Evolutionary conservation across 306 rosid genomes (phyloP), one percentile per base, ranked within the genome.

Genomic region (Trichosanthes truncata): DNA sequence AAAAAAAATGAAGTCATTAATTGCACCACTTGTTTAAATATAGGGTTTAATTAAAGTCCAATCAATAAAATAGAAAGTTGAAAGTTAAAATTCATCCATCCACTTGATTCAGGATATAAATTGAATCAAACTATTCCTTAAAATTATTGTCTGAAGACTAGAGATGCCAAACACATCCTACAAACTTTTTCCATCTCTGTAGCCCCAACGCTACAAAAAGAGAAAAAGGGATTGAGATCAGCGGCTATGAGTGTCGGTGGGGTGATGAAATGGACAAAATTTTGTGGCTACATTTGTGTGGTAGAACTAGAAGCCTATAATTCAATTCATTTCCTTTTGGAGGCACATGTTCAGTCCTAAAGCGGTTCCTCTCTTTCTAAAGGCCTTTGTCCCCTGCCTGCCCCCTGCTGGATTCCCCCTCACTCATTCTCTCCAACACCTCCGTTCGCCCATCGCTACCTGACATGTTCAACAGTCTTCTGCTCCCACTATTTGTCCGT

Each of bases 161-260:
- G 61, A 20, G 62, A 56, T 2, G 12, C 31, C 62, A 56, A 55
- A 56, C 26, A 56, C 13, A 7, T 7, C 26, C 62, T n/a, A 21
- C 62, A 21, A 56, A 56, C 43, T 31, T 65, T 35, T 35, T 4
- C 13, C 3, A 17, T 8, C 5, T 8, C 18, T 62, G n/a, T 31
- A 65, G 46, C 23, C 45, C 46, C 25, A 61, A 65, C 11, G 46
- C 46, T 65, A 68, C 1, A 65, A 67, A 38, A 68, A 21, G 17
- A 41, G 4, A 41, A 36, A 66, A 66, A 36, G 9, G 11, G 36
- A 9, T 68, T n/a, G 31, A 38, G 26, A n/a, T 68, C 21, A 40
- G 53, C 53, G 75, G 52, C 51, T 36, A 68, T 40, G 18, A 68
- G 75, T 71, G 76, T 71, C 76, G 76, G 76, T 46, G 76, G 33